Evolutionary conservation across 1,139 yeast species (phyloP).

Genomic region (Pichia sp.): DNA sequence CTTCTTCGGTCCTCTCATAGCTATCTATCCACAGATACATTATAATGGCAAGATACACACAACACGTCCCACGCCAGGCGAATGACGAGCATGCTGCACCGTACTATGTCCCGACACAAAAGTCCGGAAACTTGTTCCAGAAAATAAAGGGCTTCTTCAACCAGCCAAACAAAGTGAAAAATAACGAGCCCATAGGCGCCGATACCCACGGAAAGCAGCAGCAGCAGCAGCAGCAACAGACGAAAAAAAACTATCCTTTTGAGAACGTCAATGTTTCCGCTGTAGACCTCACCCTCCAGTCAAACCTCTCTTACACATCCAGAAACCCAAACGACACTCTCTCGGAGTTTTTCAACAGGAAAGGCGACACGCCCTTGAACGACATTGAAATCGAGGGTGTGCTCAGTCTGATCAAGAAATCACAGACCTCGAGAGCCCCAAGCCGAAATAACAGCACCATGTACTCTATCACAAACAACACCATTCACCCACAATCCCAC

Average conservation of each 20-base stretch:
- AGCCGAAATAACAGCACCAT: constrained; percentile 16
- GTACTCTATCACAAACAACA: neutral
- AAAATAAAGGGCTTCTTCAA: constrained; percentile 21
- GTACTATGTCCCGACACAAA: constrained; percentile 10
- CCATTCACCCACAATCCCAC: neutral
- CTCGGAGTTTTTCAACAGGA: constrained; percentile 66
- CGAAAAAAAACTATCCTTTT: neutral
- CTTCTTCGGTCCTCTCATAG: neutral
- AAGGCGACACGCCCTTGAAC: constrained; percentile 71
- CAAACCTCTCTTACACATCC: constrained; percentile 20
- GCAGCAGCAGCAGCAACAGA: neutral
- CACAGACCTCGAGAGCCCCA: constrained; percentile 29
- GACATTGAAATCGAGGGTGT: constrained; percentile 86
- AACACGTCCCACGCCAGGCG: neutral
- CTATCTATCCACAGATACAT: neutral
- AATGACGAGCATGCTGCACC: neutral
- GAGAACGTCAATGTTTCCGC: constrained; percentile 16
- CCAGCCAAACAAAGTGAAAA: neutral
- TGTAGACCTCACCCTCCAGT: constrained; percentile 15
- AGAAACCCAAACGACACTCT: constrained; percentile 51
- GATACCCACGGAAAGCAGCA: neutral
- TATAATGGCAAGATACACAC: constrained; percentile 1
- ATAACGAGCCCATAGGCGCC: neutral
- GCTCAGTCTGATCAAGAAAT: constrained; percentile 49
- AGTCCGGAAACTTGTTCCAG: constrained; percentile 18